A percentile compares a stretch with the other conserved stretches of the same genome.
These are phyloP conservation scores for Fusarium sublunatum DNA, from an alignment of 2,329 filamentous ascomycete species.

Conservation along the genomic window DNA sequence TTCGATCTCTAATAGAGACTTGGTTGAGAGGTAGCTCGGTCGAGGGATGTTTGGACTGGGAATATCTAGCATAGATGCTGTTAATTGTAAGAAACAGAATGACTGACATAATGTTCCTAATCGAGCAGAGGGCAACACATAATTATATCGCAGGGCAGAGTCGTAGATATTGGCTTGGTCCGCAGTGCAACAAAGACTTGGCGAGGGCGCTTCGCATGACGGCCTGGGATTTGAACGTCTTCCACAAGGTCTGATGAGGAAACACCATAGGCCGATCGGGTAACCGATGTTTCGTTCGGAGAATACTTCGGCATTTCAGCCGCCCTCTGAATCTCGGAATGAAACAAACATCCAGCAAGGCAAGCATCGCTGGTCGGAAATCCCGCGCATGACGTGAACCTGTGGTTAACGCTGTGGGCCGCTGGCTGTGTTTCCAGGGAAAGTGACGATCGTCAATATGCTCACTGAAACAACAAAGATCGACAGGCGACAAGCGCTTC, in stretches of 20 bases:
- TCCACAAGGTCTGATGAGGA: background rate
- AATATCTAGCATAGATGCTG: background rate
- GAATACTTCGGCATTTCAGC: slow-evolving; percentile 23
- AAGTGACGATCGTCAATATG: slow-evolving; percentile 38
- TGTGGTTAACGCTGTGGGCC: slow-evolving; percentile 18
- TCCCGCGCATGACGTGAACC: slow-evolving; percentile 30
- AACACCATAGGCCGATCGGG: slow-evolving; percentile 10
- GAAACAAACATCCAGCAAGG: slow-evolving; percentile 10
- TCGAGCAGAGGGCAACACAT: background rate
- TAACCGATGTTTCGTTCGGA: slow-evolving; percentile 34
- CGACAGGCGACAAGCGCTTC: slow-evolving; percentile 24
- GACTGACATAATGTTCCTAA: background rate
- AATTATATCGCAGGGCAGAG: background rate
- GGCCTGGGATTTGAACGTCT: slow-evolving; percentile 8
- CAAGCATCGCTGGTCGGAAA: slow-evolving; percentile 20
- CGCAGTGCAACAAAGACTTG: background rate
- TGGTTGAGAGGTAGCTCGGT: background rate
- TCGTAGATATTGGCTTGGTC: background rate
- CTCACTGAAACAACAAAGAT: slow-evolving; percentile 32
- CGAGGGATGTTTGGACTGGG: background rate
- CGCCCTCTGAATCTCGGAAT: slow-evolving; percentile 8
- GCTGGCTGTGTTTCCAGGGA: slow-evolving; percentile 24
- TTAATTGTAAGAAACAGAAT: background rate
- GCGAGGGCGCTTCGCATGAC: slow-evolving; percentile 18
- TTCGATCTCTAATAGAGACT: background rate